Conservation (phyloP, 2,329 filamentous ascomycete genomes). For the Neonectria ditissima region DNA sequence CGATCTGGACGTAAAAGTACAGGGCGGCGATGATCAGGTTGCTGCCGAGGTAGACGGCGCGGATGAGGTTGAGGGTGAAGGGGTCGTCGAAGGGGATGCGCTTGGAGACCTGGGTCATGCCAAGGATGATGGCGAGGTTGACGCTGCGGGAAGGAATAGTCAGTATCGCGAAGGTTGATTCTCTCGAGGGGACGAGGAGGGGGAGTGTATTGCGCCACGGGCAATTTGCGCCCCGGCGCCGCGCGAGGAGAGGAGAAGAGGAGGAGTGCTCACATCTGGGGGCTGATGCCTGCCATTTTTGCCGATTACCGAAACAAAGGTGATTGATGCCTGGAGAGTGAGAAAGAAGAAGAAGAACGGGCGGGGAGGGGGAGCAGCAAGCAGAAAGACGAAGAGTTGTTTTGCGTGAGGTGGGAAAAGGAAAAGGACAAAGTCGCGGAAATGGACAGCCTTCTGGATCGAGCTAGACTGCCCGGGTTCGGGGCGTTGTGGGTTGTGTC, state of each 20-base stretch:
- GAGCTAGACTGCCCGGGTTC: constrained; percentile 15
- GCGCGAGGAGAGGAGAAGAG: neutral
- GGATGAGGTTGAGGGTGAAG: constrained; percentile 66
- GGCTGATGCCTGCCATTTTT: constrained; percentile 71
- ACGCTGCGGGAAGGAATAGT: constrained; percentile 68
- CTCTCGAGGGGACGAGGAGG: constrained; percentile 30
- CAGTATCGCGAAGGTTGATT: constrained; percentile 35
- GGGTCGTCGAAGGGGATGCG: constrained; percentile 93
- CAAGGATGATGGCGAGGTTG: constrained; percentile 93
- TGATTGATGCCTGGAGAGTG: too few species aligned
- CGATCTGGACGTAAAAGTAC: constrained; percentile 85
- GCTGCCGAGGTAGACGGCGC: constrained; percentile 67
- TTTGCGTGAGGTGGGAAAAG: constrained; percentile 13
- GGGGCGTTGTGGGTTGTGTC: constrained; percentile 37
- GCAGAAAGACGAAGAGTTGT: constrained; percentile 12
- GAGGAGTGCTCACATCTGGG: constrained; percentile 68
- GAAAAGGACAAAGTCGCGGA: constrained; percentile 33
- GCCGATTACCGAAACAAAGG: constrained; percentile 33
- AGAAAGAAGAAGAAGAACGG: constrained; percentile 10
- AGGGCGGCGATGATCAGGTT: constrained; percentile 86
- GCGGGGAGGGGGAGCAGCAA: constrained; percentile 13
- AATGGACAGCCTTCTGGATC: constrained; percentile 25
- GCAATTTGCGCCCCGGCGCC: constrained; percentile 26
- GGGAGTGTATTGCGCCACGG: constrained; percentile 28
- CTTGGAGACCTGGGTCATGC: constrained; percentile 99